phyloP scores from a whole-genome alignment of 2,329 filamentous ascomycete species.

The Colletotrichum sp. region DNA sequence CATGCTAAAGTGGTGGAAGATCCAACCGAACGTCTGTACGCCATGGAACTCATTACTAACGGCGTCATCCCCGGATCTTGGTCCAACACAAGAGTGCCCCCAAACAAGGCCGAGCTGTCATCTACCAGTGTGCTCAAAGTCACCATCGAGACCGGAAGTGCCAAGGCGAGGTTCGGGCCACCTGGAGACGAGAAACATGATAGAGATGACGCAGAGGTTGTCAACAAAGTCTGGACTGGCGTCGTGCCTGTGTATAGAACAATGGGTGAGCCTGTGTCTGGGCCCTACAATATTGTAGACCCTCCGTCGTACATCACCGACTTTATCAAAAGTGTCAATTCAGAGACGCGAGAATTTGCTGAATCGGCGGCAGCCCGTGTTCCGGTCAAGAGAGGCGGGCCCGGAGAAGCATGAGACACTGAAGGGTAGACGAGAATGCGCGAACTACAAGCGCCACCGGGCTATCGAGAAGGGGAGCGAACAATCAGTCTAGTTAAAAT shows the following conservation, averaged over 20 bases:
- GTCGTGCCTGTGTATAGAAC: conserved; percentile 67
- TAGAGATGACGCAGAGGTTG: conserved; percentile 44
- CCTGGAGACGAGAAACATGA: conserved; percentile 62
- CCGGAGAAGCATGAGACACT: background rate
- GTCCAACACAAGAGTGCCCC: conserved; percentile 71
- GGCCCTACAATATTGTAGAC: conserved; percentile 62
- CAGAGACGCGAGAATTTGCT: conserved; percentile 24
- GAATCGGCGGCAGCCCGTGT: conserved; percentile 20
- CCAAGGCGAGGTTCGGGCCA: conserved; percentile 72
- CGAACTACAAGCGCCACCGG: background rate
- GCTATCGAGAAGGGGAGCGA: background rate
- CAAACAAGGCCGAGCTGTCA: conserved; percentile 75
- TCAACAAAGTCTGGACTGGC: conserved; percentile 58
- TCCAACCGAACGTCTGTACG: conserved; percentile 74
- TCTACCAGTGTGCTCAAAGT: conserved; percentile 77
- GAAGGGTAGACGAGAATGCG: background rate
- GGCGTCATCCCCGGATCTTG: conserved; percentile 73
- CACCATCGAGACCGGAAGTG: conserved; percentile 72
- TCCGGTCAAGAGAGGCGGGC: background rate
- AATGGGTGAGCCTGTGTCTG: conserved; percentile 67
- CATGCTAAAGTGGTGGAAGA: conserved; percentile 72
- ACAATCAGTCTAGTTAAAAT: background rate
- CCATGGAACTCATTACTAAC: conserved; percentile 81
- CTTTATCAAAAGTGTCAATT: conserved; percentile 44
- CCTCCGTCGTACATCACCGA: conserved; percentile 62